These are phyloP conservation scores for Linnemannia elongata DNA, from an alignment of 192 early-diverging fungal genomes.

Conservation along the genomic window DNA sequence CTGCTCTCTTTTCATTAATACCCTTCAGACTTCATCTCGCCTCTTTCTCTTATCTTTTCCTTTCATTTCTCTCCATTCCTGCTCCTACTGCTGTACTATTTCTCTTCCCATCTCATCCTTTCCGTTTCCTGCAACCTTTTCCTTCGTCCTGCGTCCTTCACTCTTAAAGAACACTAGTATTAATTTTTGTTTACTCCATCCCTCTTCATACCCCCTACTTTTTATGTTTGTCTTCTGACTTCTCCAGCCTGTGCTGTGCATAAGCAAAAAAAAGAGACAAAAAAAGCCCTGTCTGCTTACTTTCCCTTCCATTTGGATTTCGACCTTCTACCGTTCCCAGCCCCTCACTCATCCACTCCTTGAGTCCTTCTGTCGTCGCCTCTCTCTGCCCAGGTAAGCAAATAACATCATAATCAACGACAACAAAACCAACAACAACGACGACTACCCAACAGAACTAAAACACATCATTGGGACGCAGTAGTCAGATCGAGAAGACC, in stretches of 20 bases:
- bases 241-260: background rate
- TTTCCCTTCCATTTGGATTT: background rate
- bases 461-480: background rate
- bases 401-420: too few species aligned
- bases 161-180: background rate
- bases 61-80: background rate
- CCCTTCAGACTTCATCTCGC: too few species aligned
- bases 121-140: background rate
- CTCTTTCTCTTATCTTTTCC: background rate
- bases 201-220: background rate
- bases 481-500: background rate
- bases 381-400: background rate
- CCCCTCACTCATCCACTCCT: too few species aligned
- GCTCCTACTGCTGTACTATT: background rate
- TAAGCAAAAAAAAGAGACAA: background rate
- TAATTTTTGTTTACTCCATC: background rate
- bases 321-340: background rate
- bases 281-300: background rate
- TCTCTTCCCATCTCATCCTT: background rate
- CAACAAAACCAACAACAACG: background rate
- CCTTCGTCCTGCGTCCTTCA: background rate
- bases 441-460: background rate
- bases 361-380: background rate
- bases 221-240: background rate
- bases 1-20: too few species aligned